These are phyloP conservation scores for Calocera viscosa DNA, from an alignment of 768 basidiomycete genomes.

Conservation along the genomic window DNA sequence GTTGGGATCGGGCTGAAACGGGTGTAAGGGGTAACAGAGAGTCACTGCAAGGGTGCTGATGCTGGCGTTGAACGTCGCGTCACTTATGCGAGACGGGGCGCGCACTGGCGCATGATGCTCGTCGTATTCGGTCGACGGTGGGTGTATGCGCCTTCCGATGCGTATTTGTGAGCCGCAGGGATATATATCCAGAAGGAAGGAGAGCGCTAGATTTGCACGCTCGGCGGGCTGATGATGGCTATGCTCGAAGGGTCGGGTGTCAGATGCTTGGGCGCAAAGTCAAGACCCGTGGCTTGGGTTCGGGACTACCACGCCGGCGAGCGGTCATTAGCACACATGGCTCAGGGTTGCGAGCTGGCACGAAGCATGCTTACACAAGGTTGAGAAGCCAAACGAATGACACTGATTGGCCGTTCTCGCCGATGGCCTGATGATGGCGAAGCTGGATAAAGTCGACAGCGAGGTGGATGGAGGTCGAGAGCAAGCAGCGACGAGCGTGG, in stretches of 20 bases:
- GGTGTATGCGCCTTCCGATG: background rate
- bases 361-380: background rate
- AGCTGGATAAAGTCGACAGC: background rate
- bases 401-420: background rate
- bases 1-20: background rate
- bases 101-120: background rate
- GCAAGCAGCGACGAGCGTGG: background rate
- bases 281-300: background rate
- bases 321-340: background rate
- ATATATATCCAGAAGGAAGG: background rate
- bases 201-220: background rate
- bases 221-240: constrained; percentile 1
- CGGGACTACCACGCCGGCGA: background rate
- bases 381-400: background rate
- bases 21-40: background rate
- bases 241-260: background rate
- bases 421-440: background rate
- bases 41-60: background rate
- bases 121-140: background rate
- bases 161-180: background rate
- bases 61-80: background rate
- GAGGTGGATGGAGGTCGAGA: background rate
- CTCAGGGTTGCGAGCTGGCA: constrained; percentile 4
- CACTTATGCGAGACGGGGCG: background rate
- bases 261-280: constrained; percentile 3